Evolutionary conservation across 2,329 filamentous ascomycete genomes (phyloP).

Genomic region (Madurella mycetomatis): DNA sequence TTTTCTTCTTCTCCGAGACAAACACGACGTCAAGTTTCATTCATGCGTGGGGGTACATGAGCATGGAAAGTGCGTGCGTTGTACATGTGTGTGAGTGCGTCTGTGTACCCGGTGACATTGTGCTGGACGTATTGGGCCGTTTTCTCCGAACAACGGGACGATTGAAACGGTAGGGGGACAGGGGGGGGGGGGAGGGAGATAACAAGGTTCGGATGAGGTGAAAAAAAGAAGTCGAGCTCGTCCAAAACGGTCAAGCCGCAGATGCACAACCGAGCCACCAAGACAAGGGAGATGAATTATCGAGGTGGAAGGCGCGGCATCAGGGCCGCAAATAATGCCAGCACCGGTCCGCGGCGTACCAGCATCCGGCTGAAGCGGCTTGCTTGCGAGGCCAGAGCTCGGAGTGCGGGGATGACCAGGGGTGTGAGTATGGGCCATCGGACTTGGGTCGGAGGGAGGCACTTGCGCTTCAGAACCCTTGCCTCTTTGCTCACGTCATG

Average conservation of each 20-base stretch:
- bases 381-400: slow-evolving; percentile 22
- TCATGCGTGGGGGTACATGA: slow-evolving; percentile 23
- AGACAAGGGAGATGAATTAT: slow-evolving; percentile 13
- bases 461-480: slow-evolving; percentile 5
- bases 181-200: slow-evolving; percentile 1
- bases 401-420: slow-evolving; percentile 23
- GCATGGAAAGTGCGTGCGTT: neutral
- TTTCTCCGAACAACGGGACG: neutral
- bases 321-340: slow-evolving; percentile 18
- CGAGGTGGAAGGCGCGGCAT: slow-evolving; percentile 26
- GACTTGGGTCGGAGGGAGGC: slow-evolving; percentile 15
- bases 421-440: slow-evolving; percentile 16
- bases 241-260: slow-evolving; percentile 7
- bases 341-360: neutral
- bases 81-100: slow-evolving; percentile 6
- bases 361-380: slow-evolving; percentile 18
- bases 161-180: neutral
- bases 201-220: slow-evolving; percentile 5
- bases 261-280: neutral
- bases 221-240: slow-evolving; percentile 1
- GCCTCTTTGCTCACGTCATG: slow-evolving; percentile 14
- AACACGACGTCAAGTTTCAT: slow-evolving; percentile 14
- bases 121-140: neutral
- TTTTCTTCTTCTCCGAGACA: neutral
- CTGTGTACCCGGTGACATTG: too few species aligned